Evolutionary conservation across 164 flowering plant species (phyloP), one percentile per base, ranked within the genome.

Genomic region (Vitis rotundifolia): DNA sequence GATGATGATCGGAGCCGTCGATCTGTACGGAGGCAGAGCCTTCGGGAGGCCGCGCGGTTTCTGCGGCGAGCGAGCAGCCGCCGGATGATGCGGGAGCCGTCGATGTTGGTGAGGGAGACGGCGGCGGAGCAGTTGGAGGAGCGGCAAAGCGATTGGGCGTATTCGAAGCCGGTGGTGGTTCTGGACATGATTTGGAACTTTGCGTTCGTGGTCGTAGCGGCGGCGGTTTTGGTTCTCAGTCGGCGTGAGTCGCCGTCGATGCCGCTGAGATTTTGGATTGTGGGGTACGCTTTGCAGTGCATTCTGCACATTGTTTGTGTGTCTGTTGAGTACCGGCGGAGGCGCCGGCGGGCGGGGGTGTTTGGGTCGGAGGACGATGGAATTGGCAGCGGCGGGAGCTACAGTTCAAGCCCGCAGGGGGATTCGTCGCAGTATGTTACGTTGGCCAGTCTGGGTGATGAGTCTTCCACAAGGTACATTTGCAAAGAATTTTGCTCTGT

Each of bases 101-200:
- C 90, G 68, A 76, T 85, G 78, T 13, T 75, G 69, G 90, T 87
- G 2, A 61, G 90, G 50, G 88, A 87, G 71, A 73, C 83, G 12
- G 88, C 91, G 31, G 88, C 85, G 28, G 86, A 87, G 72, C 87
- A 87, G 54, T 64, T 87, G 80, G 88, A 84, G 78, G 89, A 84
- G 74, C 69, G 89, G 61, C 82, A 89, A 68, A 74, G 86, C 70
- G 88, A 82, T 66, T 81, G 90, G 87, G 88, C 91, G 8, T 87
- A 85, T 55, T 87, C 88, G 28, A 80, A 72, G 71, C 88, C 91
- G 3, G 84, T 87, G 28, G 87, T 87, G 51, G 66, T 83, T 63
- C 75, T 87, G 11, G 88, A 87, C 61, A 70, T 85, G 22, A 31
- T 83, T 2, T 87, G 91, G 87, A 87, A 87, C 68, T 31, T 82